Evolutionary conservation across 305 asterid genomes (phyloP).

Genomic region (Coffea humblotiana): DNA sequence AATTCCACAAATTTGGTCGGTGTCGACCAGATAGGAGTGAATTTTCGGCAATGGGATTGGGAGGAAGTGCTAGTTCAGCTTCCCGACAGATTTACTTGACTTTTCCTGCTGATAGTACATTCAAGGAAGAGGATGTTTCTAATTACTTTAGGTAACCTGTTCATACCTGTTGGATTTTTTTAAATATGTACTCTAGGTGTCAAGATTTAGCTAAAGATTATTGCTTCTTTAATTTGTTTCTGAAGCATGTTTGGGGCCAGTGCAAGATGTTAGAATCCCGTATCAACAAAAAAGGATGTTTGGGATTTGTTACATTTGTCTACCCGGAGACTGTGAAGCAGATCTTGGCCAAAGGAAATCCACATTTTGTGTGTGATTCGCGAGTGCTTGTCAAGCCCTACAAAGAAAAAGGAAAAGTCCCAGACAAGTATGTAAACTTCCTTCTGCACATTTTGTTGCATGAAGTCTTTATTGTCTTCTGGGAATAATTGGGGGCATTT

Average conservation of each 20-base stretch:
- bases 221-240: slow-evolving; percentile 17
- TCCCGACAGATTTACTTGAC: slow-evolving; percentile 90
- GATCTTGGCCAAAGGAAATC: slow-evolving; percentile 93
- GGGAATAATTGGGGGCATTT: slow-evolving; percentile 8
- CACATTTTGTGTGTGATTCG: slow-evolving; percentile 96
- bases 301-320: slow-evolving; percentile 89
- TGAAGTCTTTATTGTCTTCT: neutral
- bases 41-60: slow-evolving; percentile 52
- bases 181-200: neutral
- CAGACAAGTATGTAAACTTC: slow-evolving; percentile 53
- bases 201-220: neutral
- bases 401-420: slow-evolving; percentile 93
- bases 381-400: slow-evolving; percentile 98
- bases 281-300: slow-evolving; percentile 98
- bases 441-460: neutral
- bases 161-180: neutral
- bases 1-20: slow-evolving; percentile 40
- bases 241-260: slow-evolving; percentile 91
- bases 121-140: slow-evolving; percentile 94
- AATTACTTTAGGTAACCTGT: slow-evolving; percentile 66
- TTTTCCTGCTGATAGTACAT: slow-evolving; percentile 95
- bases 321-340: slow-evolving; percentile 89
- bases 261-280: slow-evolving; percentile 95
- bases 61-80: slow-evolving; percentile 56
- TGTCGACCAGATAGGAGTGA: slow-evolving; percentile 47